Evolutionary conservation across 176 grass and related monocot genomes (phyloP), one percentile per base, ranked within the genome.

Genomic region (Lolium perenne): DNA sequence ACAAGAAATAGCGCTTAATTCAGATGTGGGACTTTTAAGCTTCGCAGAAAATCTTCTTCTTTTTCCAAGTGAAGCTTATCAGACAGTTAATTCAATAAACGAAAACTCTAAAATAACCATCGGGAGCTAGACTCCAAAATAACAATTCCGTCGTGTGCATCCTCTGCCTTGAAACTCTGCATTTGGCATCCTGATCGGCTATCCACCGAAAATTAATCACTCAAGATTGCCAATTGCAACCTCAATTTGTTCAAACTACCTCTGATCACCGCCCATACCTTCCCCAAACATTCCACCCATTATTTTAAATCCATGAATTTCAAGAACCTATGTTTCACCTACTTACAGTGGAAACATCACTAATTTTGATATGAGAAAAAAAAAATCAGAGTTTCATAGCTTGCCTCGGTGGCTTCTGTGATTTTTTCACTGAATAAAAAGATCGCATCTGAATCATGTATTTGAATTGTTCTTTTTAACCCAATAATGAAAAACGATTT

Each of bases 271-370:
- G 57, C 87, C 80, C 51, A 84, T 83, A 50, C 85, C 89, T 73
- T 5, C 41, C 41, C 95, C 93, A 10, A 92, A 82, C 89, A 95
- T 97, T 65, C 87, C 83, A 35, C 83, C 38, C 92, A 97, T 47
- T 94, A 92, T 57, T 93, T 94, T n/a, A 86, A 93, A 46, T 91
- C 96, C 46, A 47, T 47, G 6, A 47, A 47, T 47, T 47, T 47
- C 9, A 2, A 8, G 46, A 47, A 10, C 46, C 7, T 47, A 1
- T 47, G 8, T 47, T 47, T 47, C 6, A 47, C 46, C 46, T 47
- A 47, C 46, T 47, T 47, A 10, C 6, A 47, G 7, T 47, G 8
- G 8, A 10, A 47, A 47, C 8, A 8, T 47, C 46, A 47, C 46
- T 2, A 47, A 47, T 10, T 47, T 47, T 9, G 46, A 47, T 10